phyloP scores from a whole-genome alignment of 1,284 basidiomycete species.

The Boletus sp. region DNA sequence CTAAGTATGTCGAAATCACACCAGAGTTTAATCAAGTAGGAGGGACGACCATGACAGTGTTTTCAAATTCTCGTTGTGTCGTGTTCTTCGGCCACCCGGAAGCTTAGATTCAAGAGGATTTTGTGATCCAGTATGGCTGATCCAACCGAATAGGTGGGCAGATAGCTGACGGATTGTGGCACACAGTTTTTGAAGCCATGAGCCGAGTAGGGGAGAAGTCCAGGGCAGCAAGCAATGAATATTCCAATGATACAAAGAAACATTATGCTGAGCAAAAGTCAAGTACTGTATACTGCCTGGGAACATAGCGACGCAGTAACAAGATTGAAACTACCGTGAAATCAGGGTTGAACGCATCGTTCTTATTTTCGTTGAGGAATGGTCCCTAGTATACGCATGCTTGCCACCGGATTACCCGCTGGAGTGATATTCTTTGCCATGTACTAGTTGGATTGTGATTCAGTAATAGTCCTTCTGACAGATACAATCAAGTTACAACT shows the following conservation, averaged over 20 bases:
- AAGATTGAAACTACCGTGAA: not conserved
- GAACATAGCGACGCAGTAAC: not conserved
- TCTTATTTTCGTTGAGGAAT: not conserved
- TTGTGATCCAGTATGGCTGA: not conserved
- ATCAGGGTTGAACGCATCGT: too few species aligned
- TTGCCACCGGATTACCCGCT: not conserved
- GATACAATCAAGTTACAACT: not conserved
- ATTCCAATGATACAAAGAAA: too few species aligned
- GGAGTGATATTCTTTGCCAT: not conserved
- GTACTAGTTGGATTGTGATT: not conserved
- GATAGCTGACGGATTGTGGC: too few species aligned
- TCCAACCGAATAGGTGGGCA: too few species aligned
- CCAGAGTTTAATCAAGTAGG: slow-evolving; percentile 22
- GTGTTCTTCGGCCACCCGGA: slow-evolving; percentile 50
- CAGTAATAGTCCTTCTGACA: not conserved
- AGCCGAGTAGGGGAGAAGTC: too few species aligned
- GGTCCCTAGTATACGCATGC: not conserved
- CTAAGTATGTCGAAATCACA: slow-evolving; percentile 25
- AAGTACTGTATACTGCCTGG: too few species aligned
- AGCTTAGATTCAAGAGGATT: slow-evolving; percentile 54
- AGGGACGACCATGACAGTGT: slow-evolving; percentile 16
- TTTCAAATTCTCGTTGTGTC: not conserved
- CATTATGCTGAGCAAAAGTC: not conserved
- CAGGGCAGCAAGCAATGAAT: too few species aligned
- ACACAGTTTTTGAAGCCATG: too few species aligned